Evolutionary conservation across 2,329 filamentous ascomycete genomes (phyloP).

Genomic region (Decorospora gaudefroyi): DNA sequence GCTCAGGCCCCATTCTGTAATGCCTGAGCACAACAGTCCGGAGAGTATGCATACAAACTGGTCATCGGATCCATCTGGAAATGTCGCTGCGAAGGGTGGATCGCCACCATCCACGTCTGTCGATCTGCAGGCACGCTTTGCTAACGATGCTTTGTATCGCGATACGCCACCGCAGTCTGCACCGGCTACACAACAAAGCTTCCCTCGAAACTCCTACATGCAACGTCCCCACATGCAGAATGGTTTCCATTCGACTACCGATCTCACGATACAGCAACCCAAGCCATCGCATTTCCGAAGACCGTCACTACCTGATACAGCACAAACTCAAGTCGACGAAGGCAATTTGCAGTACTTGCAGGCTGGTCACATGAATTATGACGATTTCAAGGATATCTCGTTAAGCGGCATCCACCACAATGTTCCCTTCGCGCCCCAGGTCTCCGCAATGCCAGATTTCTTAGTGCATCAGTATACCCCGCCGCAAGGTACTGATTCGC

Average conservation of each 20-base stretch:
- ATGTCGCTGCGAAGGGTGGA: slow-evolving; percentile 42
- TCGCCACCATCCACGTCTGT: slow-evolving; percentile 56
- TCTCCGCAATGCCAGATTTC: slow-evolving; percentile 45
- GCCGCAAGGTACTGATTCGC: slow-evolving; percentile 47
- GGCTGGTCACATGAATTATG: slow-evolving; percentile 34
- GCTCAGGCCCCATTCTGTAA: slow-evolving; percentile 34
- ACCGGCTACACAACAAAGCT: slow-evolving; percentile 55
- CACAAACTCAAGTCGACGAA: slow-evolving; percentile 32
- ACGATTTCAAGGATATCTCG: slow-evolving; percentile 35
- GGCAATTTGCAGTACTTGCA: slow-evolving; percentile 32
- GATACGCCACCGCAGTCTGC: slow-evolving; percentile 58
- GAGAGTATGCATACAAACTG: slow-evolving; percentile 44
- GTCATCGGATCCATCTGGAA: slow-evolving; percentile 46
- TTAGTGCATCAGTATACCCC: slow-evolving; percentile 56
- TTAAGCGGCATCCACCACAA: slow-evolving; percentile 40
- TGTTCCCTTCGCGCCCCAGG: slow-evolving; percentile 41
- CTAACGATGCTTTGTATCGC: slow-evolving; percentile 46
- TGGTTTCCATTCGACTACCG: slow-evolving; percentile 43
- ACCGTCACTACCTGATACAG: slow-evolving; percentile 44
- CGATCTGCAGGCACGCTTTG: slow-evolving; percentile 38
- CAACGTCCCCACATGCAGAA: slow-evolving; percentile 40
- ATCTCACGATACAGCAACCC: slow-evolving; percentile 42
- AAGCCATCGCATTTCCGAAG: slow-evolving; percentile 46
- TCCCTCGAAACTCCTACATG: slow-evolving; percentile 47
- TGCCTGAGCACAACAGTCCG: slow-evolving; percentile 48